Conservation (phyloP, 75 land plant genomes). For the Isoetes taiwanensis region DNA sequence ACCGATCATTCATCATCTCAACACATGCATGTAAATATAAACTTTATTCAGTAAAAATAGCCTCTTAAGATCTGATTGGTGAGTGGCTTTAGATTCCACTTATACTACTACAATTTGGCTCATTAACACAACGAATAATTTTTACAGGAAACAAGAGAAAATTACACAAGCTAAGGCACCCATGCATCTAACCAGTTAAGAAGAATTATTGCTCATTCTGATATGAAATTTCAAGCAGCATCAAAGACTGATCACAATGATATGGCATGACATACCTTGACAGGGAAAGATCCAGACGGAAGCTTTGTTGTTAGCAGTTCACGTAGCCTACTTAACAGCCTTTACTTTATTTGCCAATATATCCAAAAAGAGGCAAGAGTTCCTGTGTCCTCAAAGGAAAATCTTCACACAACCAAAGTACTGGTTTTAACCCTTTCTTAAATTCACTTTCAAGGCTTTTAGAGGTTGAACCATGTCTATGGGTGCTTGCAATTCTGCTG, state of each 20-base stretch:
- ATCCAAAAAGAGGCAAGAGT: slow-evolving; percentile 58
- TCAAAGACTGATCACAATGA: not conserved
- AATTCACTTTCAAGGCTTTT: slow-evolving; percentile 38
- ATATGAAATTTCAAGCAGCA: too few relatives aligned
- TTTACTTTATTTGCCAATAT: slow-evolving; percentile 65
- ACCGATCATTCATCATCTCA: not conserved
- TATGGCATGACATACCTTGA: slow-evolving; percentile 39
- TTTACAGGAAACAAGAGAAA: not conserved
- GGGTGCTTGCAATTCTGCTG: too few relatives aligned
- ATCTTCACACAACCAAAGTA: slow-evolving; percentile 61
- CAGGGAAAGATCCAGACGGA: slow-evolving; percentile 78
- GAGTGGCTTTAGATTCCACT: too few relatives aligned
- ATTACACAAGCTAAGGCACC: too few relatives aligned
- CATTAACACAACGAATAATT: too few relatives aligned
- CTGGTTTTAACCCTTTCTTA: slow-evolving; percentile 42
- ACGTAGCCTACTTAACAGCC: slow-evolving; percentile 52
- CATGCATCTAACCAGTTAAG: too few relatives aligned
- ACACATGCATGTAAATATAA: not conserved
- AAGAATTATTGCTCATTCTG: too few relatives aligned
- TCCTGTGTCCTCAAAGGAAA: slow-evolving; percentile 73
- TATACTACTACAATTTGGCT: too few relatives aligned
- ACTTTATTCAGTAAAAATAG: too few relatives aligned
- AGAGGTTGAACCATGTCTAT: too few relatives aligned
- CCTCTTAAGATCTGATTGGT: too few relatives aligned
- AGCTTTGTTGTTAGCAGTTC: slow-evolving; percentile 75